Percentiles rank a stretch among this genome's conserved stretches.
Conservation (phyloP, 352 stramenopile species). For the Globisporangium spiculum region DNA sequence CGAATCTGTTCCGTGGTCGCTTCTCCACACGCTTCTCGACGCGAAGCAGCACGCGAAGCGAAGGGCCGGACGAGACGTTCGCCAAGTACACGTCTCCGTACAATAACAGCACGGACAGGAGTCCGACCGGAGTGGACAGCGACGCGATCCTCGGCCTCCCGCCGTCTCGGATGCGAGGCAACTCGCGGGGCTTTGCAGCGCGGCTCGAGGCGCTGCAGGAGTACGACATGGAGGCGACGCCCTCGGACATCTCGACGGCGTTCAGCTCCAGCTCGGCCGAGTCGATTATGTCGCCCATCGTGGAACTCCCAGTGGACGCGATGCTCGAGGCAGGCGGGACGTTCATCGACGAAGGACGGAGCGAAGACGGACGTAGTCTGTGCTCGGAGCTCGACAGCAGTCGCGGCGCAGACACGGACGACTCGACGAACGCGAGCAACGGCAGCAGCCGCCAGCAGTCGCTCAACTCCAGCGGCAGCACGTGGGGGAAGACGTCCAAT, state of each 20-base stretch:
- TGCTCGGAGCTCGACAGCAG: constrained; percentile 18
- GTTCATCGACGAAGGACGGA: constrained; percentile 24
- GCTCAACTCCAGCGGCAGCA: constrained; percentile 15
- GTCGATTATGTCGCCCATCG: constrained; percentile 49
- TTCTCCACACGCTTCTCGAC: constrained; percentile 27
- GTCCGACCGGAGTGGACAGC: constrained; percentile 15
- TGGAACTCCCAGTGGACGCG: constrained; percentile 37
- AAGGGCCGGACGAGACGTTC: constrained; percentile 30
- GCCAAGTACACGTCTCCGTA: constrained; percentile 50
- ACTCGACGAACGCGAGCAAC: constrained; percentile 10
- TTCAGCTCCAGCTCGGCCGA: constrained; percentile 34
- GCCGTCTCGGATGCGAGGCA: constrained; percentile 12
- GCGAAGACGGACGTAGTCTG: constrained; percentile 7
- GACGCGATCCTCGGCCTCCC: constrained; percentile 31
- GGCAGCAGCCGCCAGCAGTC: constrained; percentile 12
- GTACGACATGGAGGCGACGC: constrained; percentile 37
- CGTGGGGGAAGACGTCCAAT: constrained; percentile 13
- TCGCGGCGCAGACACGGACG: constrained; percentile 4
- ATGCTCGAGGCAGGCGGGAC: constrained; percentile 52
- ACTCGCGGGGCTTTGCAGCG: constrained; percentile 28
- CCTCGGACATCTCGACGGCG: constrained; percentile 37
- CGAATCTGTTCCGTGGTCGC: constrained; percentile 58
- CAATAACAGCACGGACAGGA: constrained; percentile 20
- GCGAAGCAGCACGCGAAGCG: constrained; percentile 34
- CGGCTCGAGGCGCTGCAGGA: constrained; percentile 67